Conservation (phyloP, 768 basidiomycete genomes). For the Boletus eberwhitei region DNA sequence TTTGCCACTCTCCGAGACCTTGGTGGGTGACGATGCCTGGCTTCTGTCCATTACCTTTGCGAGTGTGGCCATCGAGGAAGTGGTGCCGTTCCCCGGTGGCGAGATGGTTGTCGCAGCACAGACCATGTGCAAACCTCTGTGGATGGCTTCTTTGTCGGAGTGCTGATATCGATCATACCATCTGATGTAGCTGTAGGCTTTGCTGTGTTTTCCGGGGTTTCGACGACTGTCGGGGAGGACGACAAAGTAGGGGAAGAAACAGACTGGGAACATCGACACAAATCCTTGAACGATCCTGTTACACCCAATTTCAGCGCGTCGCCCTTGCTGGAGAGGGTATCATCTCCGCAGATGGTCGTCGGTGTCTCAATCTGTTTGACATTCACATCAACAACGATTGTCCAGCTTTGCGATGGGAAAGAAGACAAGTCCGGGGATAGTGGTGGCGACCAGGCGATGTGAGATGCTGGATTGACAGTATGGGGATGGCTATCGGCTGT, state of each 20-base stretch:
- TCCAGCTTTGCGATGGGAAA: conserved; percentile 6
- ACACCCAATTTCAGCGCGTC: not conserved
- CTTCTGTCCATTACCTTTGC: not conserved
- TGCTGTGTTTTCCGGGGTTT: not conserved
- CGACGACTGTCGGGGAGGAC: not conserved
- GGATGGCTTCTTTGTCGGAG: not conserved
- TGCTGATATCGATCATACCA: too few relatives aligned
- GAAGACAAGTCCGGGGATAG: not conserved
- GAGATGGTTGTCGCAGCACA: conserved; percentile 1
- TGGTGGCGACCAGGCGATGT: not conserved
- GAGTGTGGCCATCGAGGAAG: not conserved
- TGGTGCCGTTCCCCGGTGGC: not conserved
- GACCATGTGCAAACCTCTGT: not conserved
- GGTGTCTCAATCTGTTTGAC: not conserved
- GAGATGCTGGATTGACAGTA: too few relatives aligned
- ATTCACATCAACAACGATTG: not conserved
- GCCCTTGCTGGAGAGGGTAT: not conserved
- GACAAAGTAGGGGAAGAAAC: not conserved
- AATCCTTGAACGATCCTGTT: not conserved
- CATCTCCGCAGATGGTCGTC: not conserved
- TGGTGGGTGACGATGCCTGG: not conserved
- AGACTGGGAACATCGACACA: not conserved
- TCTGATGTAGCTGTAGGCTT: not conserved
- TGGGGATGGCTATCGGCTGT: not conserved
- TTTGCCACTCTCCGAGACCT: not conserved